phyloP scores from a whole-genome alignment of 345 rosid species.

The Punica granatum region DNA sequence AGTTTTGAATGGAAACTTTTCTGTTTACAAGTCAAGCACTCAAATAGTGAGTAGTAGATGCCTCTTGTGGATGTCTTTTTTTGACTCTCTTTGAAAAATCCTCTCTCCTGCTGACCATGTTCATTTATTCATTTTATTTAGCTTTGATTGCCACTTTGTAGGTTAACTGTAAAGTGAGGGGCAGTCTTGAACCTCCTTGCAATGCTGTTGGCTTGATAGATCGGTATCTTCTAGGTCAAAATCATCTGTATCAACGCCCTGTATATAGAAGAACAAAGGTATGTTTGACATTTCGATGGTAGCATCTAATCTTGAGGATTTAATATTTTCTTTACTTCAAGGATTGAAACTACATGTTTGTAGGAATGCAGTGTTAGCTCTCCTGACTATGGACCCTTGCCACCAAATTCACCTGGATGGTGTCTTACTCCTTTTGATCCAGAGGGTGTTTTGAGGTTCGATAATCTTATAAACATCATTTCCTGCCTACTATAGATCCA shows the following conservation, averaged over 20 bases:
- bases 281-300: neutral
- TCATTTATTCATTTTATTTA: neutral
- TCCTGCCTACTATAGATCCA: neutral
- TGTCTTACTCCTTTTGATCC: slow-evolving; percentile 64
- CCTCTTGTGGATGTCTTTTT: neutral
- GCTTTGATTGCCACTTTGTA: slow-evolving; percentile 7
- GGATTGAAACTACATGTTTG: neutral
- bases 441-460: slow-evolving; percentile 50
- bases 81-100: neutral
- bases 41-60: slow-evolving; percentile 33
- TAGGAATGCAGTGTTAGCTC: slow-evolving; percentile 63
- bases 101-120: neutral
- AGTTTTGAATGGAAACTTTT: slow-evolving; percentile 16
- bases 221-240: slow-evolving; percentile 37
- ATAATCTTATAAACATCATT: neutral
- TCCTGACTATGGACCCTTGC: slow-evolving; percentile 52
- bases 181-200: slow-evolving; percentile 52
- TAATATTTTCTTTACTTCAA: slow-evolving; percentile 11
- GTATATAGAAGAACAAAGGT: slow-evolving; percentile 50
- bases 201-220: slow-evolving; percentile 51
- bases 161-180: slow-evolving; percentile 52
- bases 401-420: slow-evolving; percentile 48
- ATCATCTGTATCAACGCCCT: slow-evolving; percentile 47
- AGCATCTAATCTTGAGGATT: neutral
- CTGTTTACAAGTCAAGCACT: slow-evolving; percentile 18